Conservation (phyloP, 2,329 filamentous ascomycete species). For the Graphilbum sp. region DNA sequence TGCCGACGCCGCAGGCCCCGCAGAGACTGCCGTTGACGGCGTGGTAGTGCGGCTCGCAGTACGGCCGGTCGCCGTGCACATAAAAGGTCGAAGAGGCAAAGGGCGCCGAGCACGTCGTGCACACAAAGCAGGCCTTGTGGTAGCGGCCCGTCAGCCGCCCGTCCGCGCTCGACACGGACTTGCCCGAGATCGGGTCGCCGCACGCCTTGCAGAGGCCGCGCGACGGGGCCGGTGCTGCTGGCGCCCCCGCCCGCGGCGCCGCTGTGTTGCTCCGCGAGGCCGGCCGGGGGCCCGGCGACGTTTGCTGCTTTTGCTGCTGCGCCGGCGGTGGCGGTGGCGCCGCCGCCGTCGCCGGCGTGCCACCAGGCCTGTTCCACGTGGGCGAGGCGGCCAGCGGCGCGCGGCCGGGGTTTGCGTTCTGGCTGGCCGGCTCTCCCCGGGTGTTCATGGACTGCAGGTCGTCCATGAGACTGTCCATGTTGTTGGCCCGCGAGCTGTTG, state of each 20-base stretch:
- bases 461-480: conserved; percentile 36
- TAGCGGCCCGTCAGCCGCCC: conserved; percentile 84
- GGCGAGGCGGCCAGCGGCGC: background rate
- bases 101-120: conserved; percentile 62
- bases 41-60: conserved; percentile 88
- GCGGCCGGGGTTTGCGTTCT: no score
- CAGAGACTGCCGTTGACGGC: conserved; percentile 79
- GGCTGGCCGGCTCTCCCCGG: background rate
- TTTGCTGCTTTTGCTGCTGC: no score
- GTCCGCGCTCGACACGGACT: conserved; percentile 86
- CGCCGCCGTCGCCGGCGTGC: no score
- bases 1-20: conserved; percentile 61
- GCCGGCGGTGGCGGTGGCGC: no score
- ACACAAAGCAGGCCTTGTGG: conserved; percentile 90
- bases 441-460: conserved; percentile 34
- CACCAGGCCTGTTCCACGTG: no score
- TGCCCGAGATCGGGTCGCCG: conserved; percentile 60
- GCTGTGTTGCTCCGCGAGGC: no score
- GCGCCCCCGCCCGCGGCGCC: background rate
- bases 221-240: conserved; percentile 19
- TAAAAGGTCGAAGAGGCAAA: conserved; percentile 88
- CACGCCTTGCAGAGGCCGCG: conserved; percentile 78
- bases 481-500: conserved; percentile 13
- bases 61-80: conserved; percentile 72
- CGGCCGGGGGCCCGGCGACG: no score